These are phyloP conservation scores for Herpetomonas tarakana DNA, from an alignment of 208 protist species.

Conservation along the genomic window DNA sequence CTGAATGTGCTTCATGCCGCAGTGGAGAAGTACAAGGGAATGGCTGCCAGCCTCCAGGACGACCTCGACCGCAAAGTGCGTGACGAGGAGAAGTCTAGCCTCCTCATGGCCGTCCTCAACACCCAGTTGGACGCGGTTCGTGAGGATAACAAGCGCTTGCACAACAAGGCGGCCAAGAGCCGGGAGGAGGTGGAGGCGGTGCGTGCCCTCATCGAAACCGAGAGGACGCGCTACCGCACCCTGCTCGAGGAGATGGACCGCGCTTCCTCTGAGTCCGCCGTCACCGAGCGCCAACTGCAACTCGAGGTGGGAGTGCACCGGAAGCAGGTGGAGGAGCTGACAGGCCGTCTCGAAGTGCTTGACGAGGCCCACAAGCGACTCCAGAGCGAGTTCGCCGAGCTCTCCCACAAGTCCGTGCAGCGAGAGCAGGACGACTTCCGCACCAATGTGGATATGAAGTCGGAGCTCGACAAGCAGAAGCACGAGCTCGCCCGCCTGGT, in stretches of 20 bases:
- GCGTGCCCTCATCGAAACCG: conserved; percentile 40
- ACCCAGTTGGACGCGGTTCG: conserved; percentile 75
- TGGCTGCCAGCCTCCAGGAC: conserved; percentile 45
- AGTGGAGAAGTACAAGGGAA: conserved; percentile 75
- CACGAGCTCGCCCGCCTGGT: conserved; percentile 44
- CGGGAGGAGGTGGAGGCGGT: conserved; percentile 42
- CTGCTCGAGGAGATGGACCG: conserved; percentile 47
- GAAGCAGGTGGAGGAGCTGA: conserved; percentile 66
- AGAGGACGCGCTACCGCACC: conserved; percentile 23
- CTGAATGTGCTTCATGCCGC: conserved; percentile 76
- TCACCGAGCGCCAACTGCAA: conserved; percentile 64
- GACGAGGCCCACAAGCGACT: conserved; percentile 28
- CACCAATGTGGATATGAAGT: conserved; percentile 65
- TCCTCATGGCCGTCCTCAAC: conserved; percentile 82
- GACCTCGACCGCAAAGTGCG: conserved; percentile 55
- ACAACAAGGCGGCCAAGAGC: conserved; percentile 40
- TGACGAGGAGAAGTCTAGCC: conserved; percentile 83
- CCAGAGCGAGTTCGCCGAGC: conserved; percentile 31
- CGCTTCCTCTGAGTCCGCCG: conserved; percentile 39
- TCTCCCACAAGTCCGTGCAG: conserved; percentile 32
- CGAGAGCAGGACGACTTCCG: conserved; percentile 80
- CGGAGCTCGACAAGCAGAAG: conserved; percentile 68
- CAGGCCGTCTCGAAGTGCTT: conserved; percentile 19
- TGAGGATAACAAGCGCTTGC: conserved; percentile 75
- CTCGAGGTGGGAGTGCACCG: conserved; percentile 77